Base-by-base conservation (phyloP, 768 basidiomycete species). In the Rhodotorula taiwanensis region DNA sequence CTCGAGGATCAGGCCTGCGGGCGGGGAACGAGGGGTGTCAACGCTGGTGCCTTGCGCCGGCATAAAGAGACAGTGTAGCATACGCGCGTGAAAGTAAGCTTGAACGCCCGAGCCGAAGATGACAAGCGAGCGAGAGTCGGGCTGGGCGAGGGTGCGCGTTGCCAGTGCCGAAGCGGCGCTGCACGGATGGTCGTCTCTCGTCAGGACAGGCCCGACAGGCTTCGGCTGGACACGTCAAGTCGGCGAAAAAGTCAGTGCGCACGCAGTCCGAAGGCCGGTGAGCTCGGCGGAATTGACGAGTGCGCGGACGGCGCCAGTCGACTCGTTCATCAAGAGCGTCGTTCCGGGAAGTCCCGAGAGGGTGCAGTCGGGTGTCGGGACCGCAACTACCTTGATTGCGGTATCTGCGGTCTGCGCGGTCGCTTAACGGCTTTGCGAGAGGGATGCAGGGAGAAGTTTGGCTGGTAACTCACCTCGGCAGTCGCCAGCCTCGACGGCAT, bases 211-310 rank as follows among this genome's bases (percentile, higher is more conserved):
- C n/a, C n/a, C n/a, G n/a, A n/a, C n/a, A n/a, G n/a, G n/a, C n/a
- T n/a, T n/a, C n/a, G n/a, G n/a, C n/a, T n/a, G n/a, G n/a, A n/a
- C n/a, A n/a, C n/a, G n/a, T n/a, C n/a, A n/a, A n/a, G n/a, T n/a
- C n/a, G n/a, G n/a, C 8, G 44, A n/a, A 23, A 53, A 5, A 58
- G n/a, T 4, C 14, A 20, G 28, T 18, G 27, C 70, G 28, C 59
- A 70, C 55, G 74, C 72, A 0, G 74, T 74, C 16, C 74, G 48
- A 8, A 74, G 48, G 0, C 72, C 74, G 2, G 74, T 74, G 27
- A 74, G 48, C 11, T 60, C 62, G 0, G 43, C 33, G 0, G 69
- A 64, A 49, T 72, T 72, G 41, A 72, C 60, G 39, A 69, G 50
- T 0, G 71, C 71, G 2, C 43, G 23, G 2, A 49, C 39, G 25